phyloP scores from a whole-genome alignment of 2,329 filamentous ascomycete species.

The Ophiocordyceps camponoti-rufipedis region DNA sequence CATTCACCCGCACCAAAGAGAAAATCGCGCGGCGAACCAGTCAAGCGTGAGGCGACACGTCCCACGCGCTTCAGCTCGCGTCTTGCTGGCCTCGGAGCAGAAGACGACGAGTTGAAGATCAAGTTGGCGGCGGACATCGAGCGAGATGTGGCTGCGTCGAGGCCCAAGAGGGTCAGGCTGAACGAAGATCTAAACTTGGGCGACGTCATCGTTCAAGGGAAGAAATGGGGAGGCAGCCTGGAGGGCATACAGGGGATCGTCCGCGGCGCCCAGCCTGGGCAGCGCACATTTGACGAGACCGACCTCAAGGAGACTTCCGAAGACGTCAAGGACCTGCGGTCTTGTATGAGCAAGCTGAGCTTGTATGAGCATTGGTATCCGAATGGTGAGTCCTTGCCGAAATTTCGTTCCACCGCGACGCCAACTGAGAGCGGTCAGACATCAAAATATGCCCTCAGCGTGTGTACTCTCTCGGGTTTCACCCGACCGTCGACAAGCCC shows the following conservation, averaged over 20 bases:
- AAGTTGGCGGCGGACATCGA: conserved; percentile 32
- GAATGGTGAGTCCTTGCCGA: conserved; percentile 32
- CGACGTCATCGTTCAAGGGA: conserved; percentile 65
- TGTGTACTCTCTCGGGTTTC: conserved; percentile 74
- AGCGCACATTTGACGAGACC: conserved; percentile 71
- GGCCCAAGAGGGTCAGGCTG: conserved; percentile 38
- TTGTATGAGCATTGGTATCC: conserved; percentile 75
- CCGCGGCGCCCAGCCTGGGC: conserved; percentile 58
- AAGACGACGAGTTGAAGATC: conserved; percentile 26
- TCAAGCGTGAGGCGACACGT: conserved; percentile 27
- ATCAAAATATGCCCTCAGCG: conserved; percentile 85
- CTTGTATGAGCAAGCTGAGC: conserved; percentile 58
- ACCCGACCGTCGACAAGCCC: conserved; percentile 71
- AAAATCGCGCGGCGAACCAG: conserved; percentile 17
- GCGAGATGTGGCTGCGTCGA: conserved; percentile 19
- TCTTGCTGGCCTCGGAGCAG: conserved; percentile 34
- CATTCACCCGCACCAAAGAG: conserved; percentile 19
- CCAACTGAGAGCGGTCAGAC: conserved; percentile 25
- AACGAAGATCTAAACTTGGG: conserved; percentile 47
- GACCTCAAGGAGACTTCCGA: conserved; percentile 65
- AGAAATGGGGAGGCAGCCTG: conserved; percentile 51
- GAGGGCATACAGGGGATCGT: conserved; percentile 42
- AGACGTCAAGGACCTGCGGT: conserved; percentile 51
- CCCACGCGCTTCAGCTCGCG: conserved; percentile 40
- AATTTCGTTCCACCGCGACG: not conserved